Evolutionary conservation across 1,284 basidiomycete species (phyloP).

Genomic region (Spongispora temasekensis): DNA sequence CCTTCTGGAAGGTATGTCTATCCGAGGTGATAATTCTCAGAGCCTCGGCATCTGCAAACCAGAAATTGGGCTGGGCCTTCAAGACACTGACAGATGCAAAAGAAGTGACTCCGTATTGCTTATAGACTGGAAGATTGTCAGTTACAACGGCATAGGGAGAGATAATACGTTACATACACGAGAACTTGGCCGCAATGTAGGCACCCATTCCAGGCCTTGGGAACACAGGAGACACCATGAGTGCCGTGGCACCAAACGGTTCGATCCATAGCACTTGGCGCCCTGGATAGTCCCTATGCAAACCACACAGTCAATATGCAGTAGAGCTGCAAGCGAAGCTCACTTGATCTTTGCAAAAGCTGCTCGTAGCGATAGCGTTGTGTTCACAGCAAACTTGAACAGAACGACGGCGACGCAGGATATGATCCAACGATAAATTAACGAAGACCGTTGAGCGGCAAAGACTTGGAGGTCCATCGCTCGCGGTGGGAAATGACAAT

Average conservation of each 20-base stretch:
- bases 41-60: conserved; percentile 46
- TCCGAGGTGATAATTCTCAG: conserved; percentile 37
- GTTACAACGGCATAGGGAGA: neutral
- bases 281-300: conserved; percentile 24
- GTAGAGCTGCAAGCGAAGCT: conserved; percentile 6
- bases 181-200: conserved; percentile 36
- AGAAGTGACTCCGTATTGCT: conserved; percentile 38
- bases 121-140: conserved; percentile 32
- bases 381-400: conserved; percentile 14
- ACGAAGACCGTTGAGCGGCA: conserved; percentile 11
- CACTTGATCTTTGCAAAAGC: conserved; percentile 28
- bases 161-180: conserved; percentile 31
- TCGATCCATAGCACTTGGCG: conserved; percentile 30
- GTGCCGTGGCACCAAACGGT: conserved; percentile 31
- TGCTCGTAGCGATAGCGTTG: conserved; percentile 8
- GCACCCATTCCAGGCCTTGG: conserved; percentile 38
- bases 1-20: conserved; percentile 39
- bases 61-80: conserved; percentile 33
- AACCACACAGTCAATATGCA: neutral
- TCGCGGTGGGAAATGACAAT: neutral
- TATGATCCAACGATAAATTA: conserved; percentile 14
- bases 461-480: no score
- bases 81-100: conserved; percentile 37
- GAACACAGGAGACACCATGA: conserved; percentile 32
- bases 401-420: conserved; percentile 9